Evolutionary conservation across 164 flowering plant species (phyloP), one percentile per base, ranked within the genome.

Genomic region (Houttuynia cordata): DNA sequence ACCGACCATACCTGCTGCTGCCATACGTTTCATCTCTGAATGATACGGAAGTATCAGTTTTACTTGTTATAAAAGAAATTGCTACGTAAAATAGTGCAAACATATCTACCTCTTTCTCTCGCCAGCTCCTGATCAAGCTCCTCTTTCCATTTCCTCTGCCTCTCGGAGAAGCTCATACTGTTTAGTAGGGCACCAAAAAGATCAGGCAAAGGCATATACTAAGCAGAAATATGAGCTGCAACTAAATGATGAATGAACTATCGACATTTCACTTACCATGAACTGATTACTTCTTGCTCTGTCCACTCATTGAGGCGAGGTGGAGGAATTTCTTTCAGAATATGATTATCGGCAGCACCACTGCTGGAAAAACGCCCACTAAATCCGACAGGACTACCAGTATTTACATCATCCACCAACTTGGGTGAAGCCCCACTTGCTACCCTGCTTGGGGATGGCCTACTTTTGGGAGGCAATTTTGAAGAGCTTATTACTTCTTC

Each of bases 121-220:
- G 74, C 80, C 57, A 85, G 86, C 72, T 85, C 91, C 75, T 80
- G 74, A 58, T 70, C 82, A 56, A 85, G 86, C 72, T 85, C 88
- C 75, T 85, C 88, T 68, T 83, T 83, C 91, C 91, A 85, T 65
- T 77, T 76, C 64, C 74, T 71, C 64, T 81, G 80, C 67, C 78
- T 78, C 75, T 80, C 86, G 30, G 73, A 67, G 64, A 66, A 81
- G 72, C 77, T 85, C 22, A 71, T 59, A 61, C 81, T 76, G 78
- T 34, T 45, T 17, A 7, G 17, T 12, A 45, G 12, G 17, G 5
- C 49, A 45, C 49, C 17, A 45, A 45, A 45, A 45, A 1, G 12
- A 30, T 30, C 2, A 30, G 37, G 14, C 49, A 45, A 45, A 45
- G 14, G 13, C 8, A 45, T 45, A 17, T 10, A 10, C 14, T 45